Evolutionary conservation across 2,329 filamentous ascomycete genomes (phyloP), one percentile per base, ranked within the genome.

Genomic region (Fusarium sp.): DNA sequence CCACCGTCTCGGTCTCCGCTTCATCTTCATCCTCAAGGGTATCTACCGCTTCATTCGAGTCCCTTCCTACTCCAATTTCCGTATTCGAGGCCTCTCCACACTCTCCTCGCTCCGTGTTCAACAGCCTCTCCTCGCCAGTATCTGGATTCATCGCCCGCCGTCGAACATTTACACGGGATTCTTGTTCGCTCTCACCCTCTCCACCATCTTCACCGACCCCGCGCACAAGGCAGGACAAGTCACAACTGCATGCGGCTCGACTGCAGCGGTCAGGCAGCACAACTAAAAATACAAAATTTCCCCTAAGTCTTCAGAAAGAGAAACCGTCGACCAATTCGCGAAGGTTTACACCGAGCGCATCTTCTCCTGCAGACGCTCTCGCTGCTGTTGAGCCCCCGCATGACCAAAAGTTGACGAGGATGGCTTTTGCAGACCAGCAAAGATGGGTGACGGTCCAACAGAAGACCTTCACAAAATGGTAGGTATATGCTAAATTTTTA

Each of bases 401-500:
- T 81, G 85, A 87, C 73, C 83, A 83, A 75, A 83, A 81, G 70
- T 80, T 86, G 70, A 82, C 82, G 77, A 90, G 84, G 81, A 91
- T 91, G 89, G 89, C 88, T 63, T 89, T 85, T 80, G 83, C 86
- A 73, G 88, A 90, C 80, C 88, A 91, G 82, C 88, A 91, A 81
- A 85, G 87, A 80, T 92, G 90, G 90, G 87, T 92, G 76, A 90
- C 86, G 79, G 94, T 97, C 83, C 95, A 98, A 86, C 92, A 98
- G 83, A 99, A 98, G 88, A 99, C 96, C 32, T 99, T 99, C 83
- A 97, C 95, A 65, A 99, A 98, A 93, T 99, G 96, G 83, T 84
- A 78, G 75, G 2, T n/a, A 12, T 20, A 30, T 30, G 8, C 8
- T 54, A 14, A 20, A 42, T 7, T 6, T 37, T 14, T 49, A 18